phyloP scores from a whole-genome alignment of 1,139 yeast species.

The Debaryomyces sp. region DNA sequence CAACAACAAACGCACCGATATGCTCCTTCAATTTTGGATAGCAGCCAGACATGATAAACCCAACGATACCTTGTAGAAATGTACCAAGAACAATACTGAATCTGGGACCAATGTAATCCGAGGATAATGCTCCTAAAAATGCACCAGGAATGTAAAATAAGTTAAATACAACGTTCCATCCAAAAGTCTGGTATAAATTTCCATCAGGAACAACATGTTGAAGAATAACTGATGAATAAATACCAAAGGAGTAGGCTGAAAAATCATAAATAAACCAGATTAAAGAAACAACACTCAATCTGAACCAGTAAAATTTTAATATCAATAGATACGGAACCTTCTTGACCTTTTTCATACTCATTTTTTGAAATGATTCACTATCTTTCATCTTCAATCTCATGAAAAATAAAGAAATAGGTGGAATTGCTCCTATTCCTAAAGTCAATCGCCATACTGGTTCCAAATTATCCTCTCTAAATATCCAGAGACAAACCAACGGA shows the following conservation, averaged over 20 bases:
- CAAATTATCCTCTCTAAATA: conserved; percentile 69
- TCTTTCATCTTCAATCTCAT: conserved; percentile 77
- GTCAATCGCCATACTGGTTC: conserved; percentile 90
- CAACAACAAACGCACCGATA: conserved; percentile 78
- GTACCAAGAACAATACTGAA: conserved; percentile 73
- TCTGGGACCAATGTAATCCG: conserved; percentile 92
- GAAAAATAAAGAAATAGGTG: conserved; percentile 77
- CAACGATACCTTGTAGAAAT: conserved; percentile 71
- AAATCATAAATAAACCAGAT: conserved; percentile 94
- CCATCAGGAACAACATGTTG: conserved; percentile 60
- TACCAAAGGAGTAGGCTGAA: conserved; percentile 83
- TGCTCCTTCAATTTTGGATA: conserved; percentile 58
- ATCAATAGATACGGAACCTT: conserved; percentile 68
- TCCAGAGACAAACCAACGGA: conserved; percentile 85
- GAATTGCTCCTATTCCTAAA: conserved; percentile 91
- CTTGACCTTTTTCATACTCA: conserved; percentile 63
- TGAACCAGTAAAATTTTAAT: conserved; percentile 82
- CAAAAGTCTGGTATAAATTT: conserved; percentile 74
- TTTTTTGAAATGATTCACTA: conserved; percentile 67
- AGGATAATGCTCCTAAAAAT: conserved; percentile 73
- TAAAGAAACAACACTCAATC: conserved; percentile 67
- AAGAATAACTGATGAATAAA: conserved; percentile 73
- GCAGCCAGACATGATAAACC: conserved; percentile 82
- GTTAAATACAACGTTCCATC: conserved; percentile 91
- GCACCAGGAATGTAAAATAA: conserved; percentile 91